phyloP scores from a whole-genome alignment of 2,329 filamentous ascomycete species.

The Talaromyces sp. region DNA sequence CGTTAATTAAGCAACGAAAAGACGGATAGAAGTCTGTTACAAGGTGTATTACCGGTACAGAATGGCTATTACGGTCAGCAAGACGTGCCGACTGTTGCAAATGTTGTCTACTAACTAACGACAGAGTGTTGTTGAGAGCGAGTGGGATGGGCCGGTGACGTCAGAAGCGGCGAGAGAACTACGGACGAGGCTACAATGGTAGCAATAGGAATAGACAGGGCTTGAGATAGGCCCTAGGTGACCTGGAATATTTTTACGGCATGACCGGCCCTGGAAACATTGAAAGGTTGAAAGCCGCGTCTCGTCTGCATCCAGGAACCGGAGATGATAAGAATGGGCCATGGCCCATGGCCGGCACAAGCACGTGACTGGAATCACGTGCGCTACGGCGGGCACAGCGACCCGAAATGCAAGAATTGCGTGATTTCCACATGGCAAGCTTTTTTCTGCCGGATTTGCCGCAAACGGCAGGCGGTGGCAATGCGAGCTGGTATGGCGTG shows the following conservation, averaged over 20 bases:
- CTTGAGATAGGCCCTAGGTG: no score
- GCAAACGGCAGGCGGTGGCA: conserved; percentile 22
- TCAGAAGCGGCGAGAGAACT: background rate
- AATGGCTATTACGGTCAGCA: background rate
- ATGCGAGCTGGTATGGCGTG: conserved; percentile 13
- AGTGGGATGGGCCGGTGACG: background rate
- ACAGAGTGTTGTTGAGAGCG: background rate
- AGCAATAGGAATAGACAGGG: background rate
- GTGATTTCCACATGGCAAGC: conserved; percentile 28
- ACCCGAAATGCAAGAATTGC: conserved; percentile 32
- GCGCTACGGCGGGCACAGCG: conserved; percentile 16
- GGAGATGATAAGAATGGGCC: no score
- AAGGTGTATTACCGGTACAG: background rate
- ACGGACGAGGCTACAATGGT: background rate
- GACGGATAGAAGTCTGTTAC: background rate
- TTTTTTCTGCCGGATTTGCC: conserved; percentile 19
- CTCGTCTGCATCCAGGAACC: background rate
- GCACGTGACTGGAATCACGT: background rate
- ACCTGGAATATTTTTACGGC: background rate
- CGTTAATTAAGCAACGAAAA: background rate
- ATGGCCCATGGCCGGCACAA: background rate
- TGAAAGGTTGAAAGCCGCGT: background rate
- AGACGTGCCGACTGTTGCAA: background rate
- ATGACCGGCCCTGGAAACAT: background rate
- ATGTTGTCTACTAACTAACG: background rate